Conservation (phyloP, 2,329 filamentous ascomycete species). For the Fusarium kyushuense region DNA sequence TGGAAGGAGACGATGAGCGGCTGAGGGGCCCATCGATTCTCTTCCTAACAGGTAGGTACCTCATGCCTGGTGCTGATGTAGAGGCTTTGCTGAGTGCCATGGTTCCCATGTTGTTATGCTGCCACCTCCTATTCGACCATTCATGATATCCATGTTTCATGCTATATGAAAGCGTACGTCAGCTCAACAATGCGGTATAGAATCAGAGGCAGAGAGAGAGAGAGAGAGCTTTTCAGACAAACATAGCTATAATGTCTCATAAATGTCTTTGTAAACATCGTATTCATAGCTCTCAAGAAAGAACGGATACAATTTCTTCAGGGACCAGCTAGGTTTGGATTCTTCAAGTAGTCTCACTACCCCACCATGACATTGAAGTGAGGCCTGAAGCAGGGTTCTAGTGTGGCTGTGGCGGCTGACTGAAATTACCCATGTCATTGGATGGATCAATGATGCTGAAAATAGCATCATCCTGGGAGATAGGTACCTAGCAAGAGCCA, state of each 20-base stretch:
- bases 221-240: neutral
- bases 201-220: neutral
- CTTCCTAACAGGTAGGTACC: too few species aligned
- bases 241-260: neutral
- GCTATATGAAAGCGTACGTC: constrained; percentile 19
- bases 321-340: constrained; percentile 26
- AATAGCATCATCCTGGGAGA: too few species aligned
- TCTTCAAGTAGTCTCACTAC: constrained; percentile 27
- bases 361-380: constrained; percentile 14
- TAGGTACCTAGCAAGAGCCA: too few species aligned
- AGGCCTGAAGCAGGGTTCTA: constrained; percentile 8
- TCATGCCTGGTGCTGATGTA: constrained; percentile 39
- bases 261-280: neutral
- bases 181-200: constrained; percentile 13
- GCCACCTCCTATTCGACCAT: constrained; percentile 42
- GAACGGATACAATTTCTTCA: constrained; percentile 14
- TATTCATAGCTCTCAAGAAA: neutral
- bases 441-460: constrained; percentile 27
- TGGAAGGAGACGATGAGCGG: constrained; percentile 8
- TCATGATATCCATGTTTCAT: constrained; percentile 14
- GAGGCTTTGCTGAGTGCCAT: constrained; percentile 13
- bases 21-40: constrained; percentile 33
- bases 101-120: constrained; percentile 41
- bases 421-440: constrained; percentile 4
- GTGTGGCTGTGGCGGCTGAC: constrained; percentile 47